A percentile compares a stretch with the other conserved stretches of the same genome.
phyloP scores from a whole-genome alignment of 179 eudicot genomes.

The Silene noctiflora region DNA sequence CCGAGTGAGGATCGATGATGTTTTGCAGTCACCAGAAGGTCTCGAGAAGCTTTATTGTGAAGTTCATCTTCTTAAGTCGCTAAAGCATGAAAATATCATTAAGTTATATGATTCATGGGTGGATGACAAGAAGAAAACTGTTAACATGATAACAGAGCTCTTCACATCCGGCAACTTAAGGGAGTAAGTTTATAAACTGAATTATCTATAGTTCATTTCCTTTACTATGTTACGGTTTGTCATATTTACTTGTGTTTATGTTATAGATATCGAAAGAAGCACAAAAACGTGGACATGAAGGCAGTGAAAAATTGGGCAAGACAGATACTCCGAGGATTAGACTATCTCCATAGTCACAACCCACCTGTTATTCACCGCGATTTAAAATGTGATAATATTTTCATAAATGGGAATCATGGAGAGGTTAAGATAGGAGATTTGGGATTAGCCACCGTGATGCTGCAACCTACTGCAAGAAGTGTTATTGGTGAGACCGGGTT shows the following conservation, averaged over 20 bases:
- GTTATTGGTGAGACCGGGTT: conserved; percentile 54
- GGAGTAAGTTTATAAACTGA: conserved; percentile 46
- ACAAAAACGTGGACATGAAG: conserved; percentile 75
- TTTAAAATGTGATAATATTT: conserved; percentile 86
- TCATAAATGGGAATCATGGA: conserved; percentile 80
- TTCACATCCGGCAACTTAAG: conserved; percentile 81
- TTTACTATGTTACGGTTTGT: neutral
- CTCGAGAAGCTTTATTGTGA: conserved; percentile 64
- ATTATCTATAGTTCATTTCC: neutral
- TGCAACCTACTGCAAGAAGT: conserved; percentile 69
- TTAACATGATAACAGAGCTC: conserved; percentile 86
- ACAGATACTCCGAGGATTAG: conserved; percentile 73
- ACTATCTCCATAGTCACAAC: conserved; percentile 70
- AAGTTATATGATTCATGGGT: conserved; percentile 73
- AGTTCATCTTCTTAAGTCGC: conserved; percentile 61
- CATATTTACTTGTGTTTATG: conserved; percentile 13
- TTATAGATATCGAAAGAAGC: conserved; percentile 65
- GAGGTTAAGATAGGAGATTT: conserved; percentile 88
- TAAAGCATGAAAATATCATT: conserved; percentile 70
- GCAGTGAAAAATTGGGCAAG: conserved; percentile 91
- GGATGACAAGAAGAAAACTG: conserved; percentile 72
- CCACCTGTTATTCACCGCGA: conserved; percentile 81
- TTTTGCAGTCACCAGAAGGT: conserved; percentile 55
- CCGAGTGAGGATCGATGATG: conserved; percentile 57
- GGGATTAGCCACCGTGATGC: conserved; percentile 81